These are phyloP conservation scores for Cucurbita ficifolia DNA, from an alignment of 306 rosid genomes.

Conservation along the genomic window DNA sequence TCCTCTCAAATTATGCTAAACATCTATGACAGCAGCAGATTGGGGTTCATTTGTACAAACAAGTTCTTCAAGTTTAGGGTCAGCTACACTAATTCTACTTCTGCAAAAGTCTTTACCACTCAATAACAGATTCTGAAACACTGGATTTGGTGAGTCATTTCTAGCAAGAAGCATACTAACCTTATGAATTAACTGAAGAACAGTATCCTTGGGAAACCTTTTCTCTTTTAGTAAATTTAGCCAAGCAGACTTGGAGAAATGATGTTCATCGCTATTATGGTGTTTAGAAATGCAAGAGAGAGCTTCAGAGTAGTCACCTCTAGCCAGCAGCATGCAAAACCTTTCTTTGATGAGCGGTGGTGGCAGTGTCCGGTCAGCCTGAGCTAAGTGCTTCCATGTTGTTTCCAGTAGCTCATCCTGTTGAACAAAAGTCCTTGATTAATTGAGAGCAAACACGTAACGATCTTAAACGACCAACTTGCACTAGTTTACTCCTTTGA, in stretches of 20 bases:
- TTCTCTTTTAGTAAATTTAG: constrained; percentile 41
- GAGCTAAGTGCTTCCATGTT: constrained; percentile 56
- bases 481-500: neutral
- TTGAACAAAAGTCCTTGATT: neutral
- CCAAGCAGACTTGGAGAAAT: constrained; percentile 59
- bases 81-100: constrained; percentile 9
- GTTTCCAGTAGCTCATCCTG: constrained; percentile 59
- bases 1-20: neutral
- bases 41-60: constrained; percentile 11
- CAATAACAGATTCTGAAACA: constrained; percentile 29
- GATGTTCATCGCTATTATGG: constrained; percentile 22
- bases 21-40: neutral
- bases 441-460: neutral
- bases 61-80: constrained; percentile 15
- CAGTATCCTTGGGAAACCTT: constrained; percentile 35
- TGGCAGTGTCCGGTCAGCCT: constrained; percentile 34
- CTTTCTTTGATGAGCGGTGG: constrained; percentile 46
- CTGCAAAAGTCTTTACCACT: constrained; percentile 39
- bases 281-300: constrained; percentile 30
- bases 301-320: constrained; percentile 38
- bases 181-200: constrained; percentile 33
- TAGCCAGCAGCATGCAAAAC: constrained; percentile 47
- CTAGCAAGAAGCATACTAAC: constrained; percentile 21
- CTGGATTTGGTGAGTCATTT: constrained; percentile 23
- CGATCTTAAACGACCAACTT: neutral